A percentile compares a stretch with the other conserved stretches of the same genome.
phyloP scores from a whole-genome alignment of 2,329 filamentous ascomycete genomes.

The Akanthomyces muscarius region DNA sequence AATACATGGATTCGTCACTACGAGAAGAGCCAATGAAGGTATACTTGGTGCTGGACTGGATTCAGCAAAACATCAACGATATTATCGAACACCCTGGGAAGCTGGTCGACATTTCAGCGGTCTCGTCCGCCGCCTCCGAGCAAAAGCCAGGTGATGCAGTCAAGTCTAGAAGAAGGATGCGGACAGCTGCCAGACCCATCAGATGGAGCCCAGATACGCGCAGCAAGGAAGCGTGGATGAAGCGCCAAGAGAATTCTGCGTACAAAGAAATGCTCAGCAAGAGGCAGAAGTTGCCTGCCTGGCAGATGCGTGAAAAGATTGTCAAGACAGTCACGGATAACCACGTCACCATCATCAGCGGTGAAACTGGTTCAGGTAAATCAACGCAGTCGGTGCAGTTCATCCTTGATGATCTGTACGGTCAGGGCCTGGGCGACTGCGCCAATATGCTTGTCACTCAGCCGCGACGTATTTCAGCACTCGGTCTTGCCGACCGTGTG shows the following conservation, averaged over 20 bases:
- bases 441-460: constrained; percentile 96
- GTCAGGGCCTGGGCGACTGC: constrained; percentile 65
- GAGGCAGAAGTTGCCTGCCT: constrained; percentile 76
- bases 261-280: constrained; percentile 72
- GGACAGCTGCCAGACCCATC: constrained; percentile 55
- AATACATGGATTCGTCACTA: constrained; percentile 65
- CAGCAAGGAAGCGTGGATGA: constrained; percentile 66
- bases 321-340: constrained; percentile 69
- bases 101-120: constrained; percentile 78
- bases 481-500: constrained; percentile 90
- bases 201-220: constrained; percentile 57
- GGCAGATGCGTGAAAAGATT: constrained; percentile 75
- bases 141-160: constrained; percentile 33
- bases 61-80: constrained; percentile 77
- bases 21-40: constrained; percentile 83
- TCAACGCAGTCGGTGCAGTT: constrained; percentile 97
- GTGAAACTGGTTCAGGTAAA: constrained; percentile 95
- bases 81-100: constrained; percentile 82
- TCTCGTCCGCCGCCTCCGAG: constrained; percentile 63
- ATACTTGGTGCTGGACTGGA: constrained; percentile 85
- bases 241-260: constrained; percentile 58
- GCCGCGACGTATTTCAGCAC: constrained; percentile 86
- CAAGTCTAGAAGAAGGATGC: constrained; percentile 28
- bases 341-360: constrained; percentile 93
- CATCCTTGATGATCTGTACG: constrained; percentile 85